Base-by-base conservation (phyloP, 768 basidiomycete genomes). In the Mycena pura region DNA sequence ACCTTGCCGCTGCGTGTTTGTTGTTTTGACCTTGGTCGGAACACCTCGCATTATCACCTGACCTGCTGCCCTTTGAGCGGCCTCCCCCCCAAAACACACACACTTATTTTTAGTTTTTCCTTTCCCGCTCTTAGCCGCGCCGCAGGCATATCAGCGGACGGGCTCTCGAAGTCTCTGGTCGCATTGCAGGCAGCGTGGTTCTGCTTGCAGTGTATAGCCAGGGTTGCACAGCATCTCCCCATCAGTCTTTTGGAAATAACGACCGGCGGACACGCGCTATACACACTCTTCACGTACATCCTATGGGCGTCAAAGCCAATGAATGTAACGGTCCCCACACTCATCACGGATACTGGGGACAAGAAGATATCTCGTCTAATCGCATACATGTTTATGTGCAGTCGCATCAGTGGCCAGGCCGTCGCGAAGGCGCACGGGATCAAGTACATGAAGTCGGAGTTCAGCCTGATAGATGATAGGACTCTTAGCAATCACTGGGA, bases 161-260 rank as follows among this genome's bases (percentile, higher is more conserved):
- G 48, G 11, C 60, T 75, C 9, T 46, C 68, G 8, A 75, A 74
- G 27, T 27, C 51, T 9, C 36, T 74, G 15, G 63, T 69, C 15
- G 14, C 70, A 6, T 15, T 66, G 6, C 74, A 75, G 46, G 47
- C 66, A 1, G 45, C 54, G 3, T 74, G 69, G 69, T 73, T 74
- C 55, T 51, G 49, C 24, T 17, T 51, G 24, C 36, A 51, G 24
- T 51, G 49, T 13, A 39, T 51, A 3, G 49, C 49, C 3, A 22
- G 49, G 1, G 17, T 5, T 2, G 34, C 49, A 8, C 49, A 51
- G 24, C 36, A 51, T 14, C 27, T 51, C 4, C 49, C 49, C 15
- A 51, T 51, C 21, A 51, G 49, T 19, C 49, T 51, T 9, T 14
- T 51, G 24, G 49, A 51, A 13, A 51, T 51, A 10, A 51, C 49